Conservation (phyloP, 768 basidiomycete species). For the Lyophyllum semitale region DNA sequence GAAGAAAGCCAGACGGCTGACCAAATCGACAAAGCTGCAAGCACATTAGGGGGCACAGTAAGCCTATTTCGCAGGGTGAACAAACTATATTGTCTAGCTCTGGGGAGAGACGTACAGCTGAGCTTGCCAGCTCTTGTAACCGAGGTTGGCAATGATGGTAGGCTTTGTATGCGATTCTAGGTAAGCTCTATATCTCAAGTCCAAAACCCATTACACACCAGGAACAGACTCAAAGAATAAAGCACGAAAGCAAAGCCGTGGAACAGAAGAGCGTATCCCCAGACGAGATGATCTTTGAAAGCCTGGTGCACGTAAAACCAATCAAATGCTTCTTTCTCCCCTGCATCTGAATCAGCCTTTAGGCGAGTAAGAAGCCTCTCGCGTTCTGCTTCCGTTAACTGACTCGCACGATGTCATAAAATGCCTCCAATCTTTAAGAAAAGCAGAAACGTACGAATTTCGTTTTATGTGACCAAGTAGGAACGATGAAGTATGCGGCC, state of each 20-base stretch:
- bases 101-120: slow-evolving; percentile 43
- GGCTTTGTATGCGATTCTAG: slow-evolving; percentile 36
- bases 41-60: slow-evolving; percentile 59
- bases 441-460: slow-evolving; percentile 45
- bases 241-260: slow-evolving; percentile 63
- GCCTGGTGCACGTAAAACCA: slow-evolving; percentile 61
- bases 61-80: slow-evolving; percentile 35
- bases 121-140: slow-evolving; percentile 61
- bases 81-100: background rate
- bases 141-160: slow-evolving; percentile 58
- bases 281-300: slow-evolving; percentile 57
- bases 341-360: slow-evolving; percentile 55
- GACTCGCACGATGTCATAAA: background rate
- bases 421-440: background rate
- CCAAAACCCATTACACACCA: slow-evolving; percentile 33
- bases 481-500: slow-evolving; percentile 53
- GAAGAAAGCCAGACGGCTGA: slow-evolving; percentile 54
- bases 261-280: slow-evolving; percentile 62
- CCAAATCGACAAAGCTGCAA: slow-evolving; percentile 53
- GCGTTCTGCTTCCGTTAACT: slow-evolving; percentile 58
- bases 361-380: slow-evolving; percentile 49
- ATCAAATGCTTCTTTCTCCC: slow-evolving; percentile 51
- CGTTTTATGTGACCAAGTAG: slow-evolving; percentile 60
- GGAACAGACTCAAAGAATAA: slow-evolving; percentile 59
- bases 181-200: background rate